Percentiles rank a stretch among this genome's conserved stretches.
Conservation (phyloP, 257 asterid species). For the Oldenlandia corymbosa region DNA sequence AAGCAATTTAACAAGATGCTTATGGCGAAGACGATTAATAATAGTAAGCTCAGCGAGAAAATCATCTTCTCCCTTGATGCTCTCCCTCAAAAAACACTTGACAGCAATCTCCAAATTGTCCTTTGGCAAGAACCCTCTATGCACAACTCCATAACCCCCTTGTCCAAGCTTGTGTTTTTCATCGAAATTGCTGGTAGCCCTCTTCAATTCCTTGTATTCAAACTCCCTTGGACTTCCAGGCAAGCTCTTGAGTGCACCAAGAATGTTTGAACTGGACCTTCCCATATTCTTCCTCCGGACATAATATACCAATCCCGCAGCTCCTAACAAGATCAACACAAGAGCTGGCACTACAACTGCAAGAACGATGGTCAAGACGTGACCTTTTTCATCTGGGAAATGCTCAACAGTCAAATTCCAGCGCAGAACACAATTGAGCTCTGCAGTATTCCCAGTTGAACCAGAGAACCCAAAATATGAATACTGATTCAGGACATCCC, state of each 20-base stretch:
- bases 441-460: slow-evolving; percentile 53
- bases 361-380: slow-evolving; percentile 31
- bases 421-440: slow-evolving; percentile 66
- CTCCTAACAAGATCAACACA: slow-evolving; percentile 33
- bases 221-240: slow-evolving; percentile 85
- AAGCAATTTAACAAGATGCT: slow-evolving; percentile 74
- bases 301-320: slow-evolving; percentile 29
- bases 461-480: slow-evolving; percentile 84
- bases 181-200: slow-evolving; percentile 66
- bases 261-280: slow-evolving; percentile 35
- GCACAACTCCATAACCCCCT: slow-evolving; percentile 89
- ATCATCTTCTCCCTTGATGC: slow-evolving; percentile 70
- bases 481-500: slow-evolving; percentile 31
- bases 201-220: slow-evolving; percentile 57
- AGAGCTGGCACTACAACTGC: slow-evolving; percentile 47
- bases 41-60: slow-evolving; percentile 89
- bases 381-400: slow-evolving; percentile 20
- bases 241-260: slow-evolving; percentile 57
- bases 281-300: slow-evolving; percentile 25
- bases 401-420: slow-evolving; percentile 69
- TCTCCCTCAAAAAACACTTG: slow-evolving; percentile 74
- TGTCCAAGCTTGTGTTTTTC: slow-evolving; percentile 71
- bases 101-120: slow-evolving; percentile 74
- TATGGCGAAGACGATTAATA: slow-evolving; percentile 82
- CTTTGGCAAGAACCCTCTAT: slow-evolving; percentile 46